Conservation (phyloP, 495 filamentous ascomycete species). For the Daldinia caldariorum region DNA sequence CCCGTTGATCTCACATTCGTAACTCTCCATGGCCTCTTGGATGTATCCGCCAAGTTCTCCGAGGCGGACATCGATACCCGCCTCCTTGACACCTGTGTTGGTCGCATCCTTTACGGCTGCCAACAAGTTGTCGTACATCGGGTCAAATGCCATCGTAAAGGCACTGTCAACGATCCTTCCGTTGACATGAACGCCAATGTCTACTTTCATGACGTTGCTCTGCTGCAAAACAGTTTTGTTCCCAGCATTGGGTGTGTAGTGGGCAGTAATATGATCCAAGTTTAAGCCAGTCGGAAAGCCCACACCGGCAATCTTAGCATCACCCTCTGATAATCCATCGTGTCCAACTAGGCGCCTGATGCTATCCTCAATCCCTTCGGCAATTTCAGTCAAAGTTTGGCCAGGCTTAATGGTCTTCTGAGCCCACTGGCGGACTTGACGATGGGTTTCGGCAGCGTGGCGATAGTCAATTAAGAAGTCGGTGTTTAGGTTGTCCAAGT, state of each 20-base stretch:
- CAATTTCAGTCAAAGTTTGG: slow-evolving; percentile 80
- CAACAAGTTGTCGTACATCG: slow-evolving; percentile 83
- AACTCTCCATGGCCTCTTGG: slow-evolving; percentile 90
- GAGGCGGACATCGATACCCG: slow-evolving; percentile 83
- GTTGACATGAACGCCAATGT: slow-evolving; percentile 91
- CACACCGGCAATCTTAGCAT: slow-evolving; percentile 81
- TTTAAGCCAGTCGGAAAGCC: slow-evolving; percentile 89
- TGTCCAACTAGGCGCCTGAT: slow-evolving; percentile 83
- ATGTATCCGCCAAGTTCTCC: slow-evolving; percentile 79
- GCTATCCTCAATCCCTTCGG: slow-evolving; percentile 85
- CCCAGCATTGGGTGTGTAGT: slow-evolving; percentile 92
- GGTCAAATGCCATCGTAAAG: slow-evolving; percentile 89
- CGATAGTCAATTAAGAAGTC: slow-evolving; percentile 89
- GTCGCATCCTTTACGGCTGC: slow-evolving; percentile 86
- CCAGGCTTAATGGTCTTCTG: slow-evolving; percentile 85
- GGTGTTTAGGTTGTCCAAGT: slow-evolving; percentile 82
- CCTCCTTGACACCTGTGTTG: slow-evolving; percentile 85
- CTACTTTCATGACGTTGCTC: slow-evolving; percentile 91
- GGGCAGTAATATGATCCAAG: slow-evolving; percentile 87
- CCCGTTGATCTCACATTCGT: slow-evolving; percentile 82
- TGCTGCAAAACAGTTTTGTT: slow-evolving; percentile 83
- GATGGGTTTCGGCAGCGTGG: slow-evolving; percentile 85
- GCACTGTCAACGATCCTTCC: slow-evolving; percentile 92
- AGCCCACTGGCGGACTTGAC: slow-evolving; percentile 86
- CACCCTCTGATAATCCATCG: slow-evolving; percentile 79